These are phyloP conservation scores for Scheffersomyces segobiensis DNA, from an alignment of 1,139 yeast species.

Conservation along the genomic window DNA sequence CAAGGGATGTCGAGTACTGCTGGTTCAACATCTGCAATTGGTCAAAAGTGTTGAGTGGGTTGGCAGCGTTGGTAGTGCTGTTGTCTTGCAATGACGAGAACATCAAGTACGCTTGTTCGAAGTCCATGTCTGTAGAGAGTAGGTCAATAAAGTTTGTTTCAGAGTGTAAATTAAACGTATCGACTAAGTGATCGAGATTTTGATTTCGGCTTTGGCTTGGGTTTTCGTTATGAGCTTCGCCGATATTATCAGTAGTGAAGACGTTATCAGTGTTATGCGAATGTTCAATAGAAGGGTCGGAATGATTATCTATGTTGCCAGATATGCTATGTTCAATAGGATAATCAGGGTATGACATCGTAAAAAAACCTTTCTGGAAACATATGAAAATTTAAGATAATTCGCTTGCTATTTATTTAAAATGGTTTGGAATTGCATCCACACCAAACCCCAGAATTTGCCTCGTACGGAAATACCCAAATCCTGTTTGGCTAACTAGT, in stretches of 20 bases:
- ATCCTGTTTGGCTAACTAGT: neutral
- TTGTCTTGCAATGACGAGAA: conserved; percentile 43
- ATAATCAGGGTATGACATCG: neutral
- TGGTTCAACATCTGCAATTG: conserved; percentile 38
- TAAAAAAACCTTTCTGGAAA: neutral
- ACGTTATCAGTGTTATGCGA: neutral
- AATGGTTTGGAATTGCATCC: neutral
- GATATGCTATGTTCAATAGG: neutral
- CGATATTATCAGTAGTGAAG: neutral
- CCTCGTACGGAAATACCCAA: neutral
- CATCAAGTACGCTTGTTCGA: conserved; percentile 48
- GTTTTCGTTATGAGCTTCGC: neutral
- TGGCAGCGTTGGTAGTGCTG: conserved; percentile 23
- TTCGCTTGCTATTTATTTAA: neutral
- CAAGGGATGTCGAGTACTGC: conserved; percentile 14
- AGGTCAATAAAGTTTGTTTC: conserved; percentile 8
- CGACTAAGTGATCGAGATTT: neutral
- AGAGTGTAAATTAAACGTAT: neutral
- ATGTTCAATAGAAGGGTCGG: neutral
- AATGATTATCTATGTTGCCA: neutral
- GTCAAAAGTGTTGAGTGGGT: conserved; percentile 26
- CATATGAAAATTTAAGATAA: neutral
- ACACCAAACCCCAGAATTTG: neutral
- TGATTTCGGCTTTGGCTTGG: neutral
- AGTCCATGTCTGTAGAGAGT: conserved; percentile 41